Conservation (phyloP, 768 basidiomycete genomes). For the Lactarius evosmus region DNA sequence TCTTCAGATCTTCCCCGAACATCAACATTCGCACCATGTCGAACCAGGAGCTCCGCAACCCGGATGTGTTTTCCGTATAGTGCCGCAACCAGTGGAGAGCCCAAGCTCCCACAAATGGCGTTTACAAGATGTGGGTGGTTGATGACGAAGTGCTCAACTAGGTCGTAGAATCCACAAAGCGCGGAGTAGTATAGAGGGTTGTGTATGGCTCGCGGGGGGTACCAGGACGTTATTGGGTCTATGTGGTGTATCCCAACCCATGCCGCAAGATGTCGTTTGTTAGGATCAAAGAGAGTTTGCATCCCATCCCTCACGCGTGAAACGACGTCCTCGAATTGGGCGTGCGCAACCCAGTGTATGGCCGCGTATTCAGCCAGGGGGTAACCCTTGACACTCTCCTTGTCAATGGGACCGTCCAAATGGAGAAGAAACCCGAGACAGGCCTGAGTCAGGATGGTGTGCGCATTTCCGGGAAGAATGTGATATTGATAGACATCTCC, state of each 20-base stretch:
- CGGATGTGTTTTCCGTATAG: neutral
- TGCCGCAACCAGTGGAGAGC: neutral
- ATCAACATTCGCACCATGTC: too few species aligned
- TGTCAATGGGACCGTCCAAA: neutral
- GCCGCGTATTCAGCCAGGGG: constrained; percentile 2
- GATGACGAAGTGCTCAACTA: neutral
- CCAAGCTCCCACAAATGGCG: neutral
- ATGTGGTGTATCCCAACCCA: too few species aligned
- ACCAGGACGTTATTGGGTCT: too few species aligned
- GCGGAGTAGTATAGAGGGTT: neutral
- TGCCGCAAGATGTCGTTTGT: neutral
- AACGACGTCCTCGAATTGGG: neutral
- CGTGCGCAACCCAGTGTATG: neutral
- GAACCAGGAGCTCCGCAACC: neutral
- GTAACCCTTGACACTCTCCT: neutral
- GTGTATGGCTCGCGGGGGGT: too few species aligned
- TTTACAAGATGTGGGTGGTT: neutral
- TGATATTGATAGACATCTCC: neutral
- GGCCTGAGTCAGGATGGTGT: neutral
- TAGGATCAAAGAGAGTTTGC: neutral
- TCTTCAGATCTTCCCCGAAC: too few species aligned
- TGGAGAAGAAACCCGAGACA: neutral
- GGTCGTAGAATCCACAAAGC: neutral
- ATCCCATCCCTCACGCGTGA: neutral
- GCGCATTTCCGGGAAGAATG: neutral